Base-by-base conservation (phyloP, 1,139 yeast genomes). In the Barnettozyma hawaiiensis region DNA sequence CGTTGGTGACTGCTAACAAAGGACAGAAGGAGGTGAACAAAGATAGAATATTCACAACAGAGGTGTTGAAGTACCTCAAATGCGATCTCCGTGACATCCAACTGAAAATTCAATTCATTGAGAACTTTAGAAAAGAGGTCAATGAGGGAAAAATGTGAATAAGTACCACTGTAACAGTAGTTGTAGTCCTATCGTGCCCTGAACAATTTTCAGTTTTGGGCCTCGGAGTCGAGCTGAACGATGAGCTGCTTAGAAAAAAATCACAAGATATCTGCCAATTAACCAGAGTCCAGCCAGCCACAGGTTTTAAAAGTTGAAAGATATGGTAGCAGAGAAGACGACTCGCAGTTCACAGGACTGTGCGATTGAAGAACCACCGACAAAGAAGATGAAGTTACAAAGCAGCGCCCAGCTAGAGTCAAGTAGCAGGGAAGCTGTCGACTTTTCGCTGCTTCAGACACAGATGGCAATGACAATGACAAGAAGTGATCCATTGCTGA, bases 61-160 rank as follows among this genome's bases (percentile, higher is more conserved):
- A 38, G 2, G 22, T 39, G 12, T 33, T 53, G 39, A 28, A 36
- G 11, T 49, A 35, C 18, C 28, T 55, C 10, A 39, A 35, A 8
- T 51, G 57, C 40, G 57, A 55, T 43, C 34, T 43, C 15, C 32
- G 46, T 5, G 58, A 54, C 27, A 43, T 55, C 2, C 32, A 48
- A 36, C 29, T 48, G 10, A 53, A 51, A 38, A 47, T 55, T 12
- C 27, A 42, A 11, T 39, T 44, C 32, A 34, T 35, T 18, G 27
- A 34, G 40, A 14, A 34, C 14, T 24, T 24, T 19, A 27, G 33
- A 14, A 14, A 31, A 9, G 26, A 39, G 15, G 37, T 32, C n/a
- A 33, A 16, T 22, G 10, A 26, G 19, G 40, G 37, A 11, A 21
- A 35, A 29, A 10, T 39, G 31, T 37, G 24, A 31, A n/a, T 26